Conservation (phyloP, 805 yeast species). For the Metschnikowia bowlesiae region DNA sequence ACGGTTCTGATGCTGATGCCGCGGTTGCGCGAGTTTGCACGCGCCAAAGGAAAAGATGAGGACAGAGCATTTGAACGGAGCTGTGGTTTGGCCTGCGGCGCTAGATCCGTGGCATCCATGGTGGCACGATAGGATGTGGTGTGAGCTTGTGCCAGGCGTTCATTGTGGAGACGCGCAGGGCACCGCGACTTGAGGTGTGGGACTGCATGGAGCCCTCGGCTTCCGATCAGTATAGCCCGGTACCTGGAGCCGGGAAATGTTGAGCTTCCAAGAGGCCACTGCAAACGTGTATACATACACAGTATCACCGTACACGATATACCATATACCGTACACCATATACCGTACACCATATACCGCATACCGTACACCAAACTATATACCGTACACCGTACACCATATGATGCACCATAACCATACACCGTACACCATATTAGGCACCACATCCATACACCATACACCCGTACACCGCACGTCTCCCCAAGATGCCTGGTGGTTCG, state of each 20-base stretch:
- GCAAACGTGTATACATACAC: too few relatives aligned
- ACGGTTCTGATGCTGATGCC: constrained; percentile 31
- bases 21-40: constrained; percentile 18
- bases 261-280: too few relatives aligned
- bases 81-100: background rate
- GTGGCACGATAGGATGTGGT: background rate
- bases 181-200: constrained; percentile 1
- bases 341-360: too few relatives aligned
- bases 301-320: too few relatives aligned
- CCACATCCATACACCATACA: too few relatives aligned
- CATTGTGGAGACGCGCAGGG: constrained; percentile 4
- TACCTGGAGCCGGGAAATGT: background rate
- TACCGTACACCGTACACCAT: too few relatives aligned
- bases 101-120: background rate
- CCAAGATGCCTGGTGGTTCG: background rate
- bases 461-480: background rate
- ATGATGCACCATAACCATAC: too few relatives aligned
- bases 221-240: background rate
- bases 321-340: too few relatives aligned
- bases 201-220: background rate
- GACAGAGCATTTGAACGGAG: background rate
- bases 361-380: too few relatives aligned
- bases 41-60: background rate
- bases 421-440: too few relatives aligned
- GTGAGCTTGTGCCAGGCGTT: constrained; percentile 1